Base-by-base conservation (phyloP, 2,329 filamentous ascomycete species). In the Fusarium poae region DNA sequence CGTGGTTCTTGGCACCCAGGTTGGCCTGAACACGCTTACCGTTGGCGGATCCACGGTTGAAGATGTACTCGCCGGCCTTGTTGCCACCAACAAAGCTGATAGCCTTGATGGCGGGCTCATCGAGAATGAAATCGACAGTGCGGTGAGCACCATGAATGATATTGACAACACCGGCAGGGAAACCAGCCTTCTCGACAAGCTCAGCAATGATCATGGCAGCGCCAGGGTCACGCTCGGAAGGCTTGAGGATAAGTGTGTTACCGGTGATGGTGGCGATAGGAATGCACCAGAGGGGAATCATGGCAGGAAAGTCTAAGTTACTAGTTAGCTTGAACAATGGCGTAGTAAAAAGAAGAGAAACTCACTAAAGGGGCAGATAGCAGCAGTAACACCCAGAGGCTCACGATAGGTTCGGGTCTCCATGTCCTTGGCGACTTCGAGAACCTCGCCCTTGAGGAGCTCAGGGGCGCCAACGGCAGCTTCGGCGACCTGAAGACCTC, bases 281-380 rank as follows among this genome's bases (percentile, higher is more conserved):
- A 66, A 97, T 94, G 65, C 88, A 93, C 92, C 92, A 97, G n/a
- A 97, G 85, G 5, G 92, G 93, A 78, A 97, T 96, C 92, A 97
- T 97, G 73, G 92, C 92, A 43, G 92, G 92, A 82, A 96, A 96
- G 84, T 96, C 90, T 92, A 64, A 4, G 20, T 20, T n/a, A 29
- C 5, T 8, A n/a, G 46, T 74, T 58, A 73, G 65, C 49, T 13
- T 35, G 13, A 23, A 21, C 3, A 20, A 12, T 18, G n/a, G 40
- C n/a, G n/a, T 27, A 23, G 3, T 6, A 12, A 43, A 43, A 20
- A 20, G 21, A 25, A 16, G n/a, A 29, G 20, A 35, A 51, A 82
- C 89, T 79, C 78, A 93, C 90, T 96, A 78, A 96, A 96, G 3
- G 92, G 92, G 84, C 92, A 96, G 72, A 96, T 96, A 61, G 92